phyloP scores from a whole-genome alignment of 345 rosid genomes.

The Hirschfeldia incana region DNA sequence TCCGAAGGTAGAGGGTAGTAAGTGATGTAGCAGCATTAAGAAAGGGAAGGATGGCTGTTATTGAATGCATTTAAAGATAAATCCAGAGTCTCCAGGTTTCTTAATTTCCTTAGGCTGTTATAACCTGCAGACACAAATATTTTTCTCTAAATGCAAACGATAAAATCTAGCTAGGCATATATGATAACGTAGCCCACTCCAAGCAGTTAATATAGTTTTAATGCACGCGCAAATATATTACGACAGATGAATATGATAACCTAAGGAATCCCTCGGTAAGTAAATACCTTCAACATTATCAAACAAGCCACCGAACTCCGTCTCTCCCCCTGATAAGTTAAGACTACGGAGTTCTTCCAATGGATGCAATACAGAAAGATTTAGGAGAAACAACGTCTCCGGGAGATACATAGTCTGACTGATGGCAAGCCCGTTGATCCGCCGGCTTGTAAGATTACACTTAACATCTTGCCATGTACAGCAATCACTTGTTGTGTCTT shows the following conservation, averaged over 20 bases:
- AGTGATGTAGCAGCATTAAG: constrained; percentile 2
- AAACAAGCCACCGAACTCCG: neutral
- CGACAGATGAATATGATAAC: no score
- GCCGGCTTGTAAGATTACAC: neutral
- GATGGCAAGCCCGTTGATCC: neutral
- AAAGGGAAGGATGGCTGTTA: neutral
- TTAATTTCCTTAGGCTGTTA: constrained; percentile 3
- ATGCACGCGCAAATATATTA: no score
- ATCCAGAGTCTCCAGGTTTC: neutral
- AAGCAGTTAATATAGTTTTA: no score
- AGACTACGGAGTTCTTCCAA: constrained; percentile 11
- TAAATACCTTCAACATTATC: constrained; percentile 10
- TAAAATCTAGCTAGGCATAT: no score
- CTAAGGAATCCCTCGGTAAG: no score
- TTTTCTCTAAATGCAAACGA: no score
- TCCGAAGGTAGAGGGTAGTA: neutral
- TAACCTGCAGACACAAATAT: neutral
- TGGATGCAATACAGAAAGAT: constrained; percentile 15
- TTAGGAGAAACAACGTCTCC: neutral
- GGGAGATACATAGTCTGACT: no score
- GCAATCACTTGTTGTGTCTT: neutral
- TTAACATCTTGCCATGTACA: neutral
- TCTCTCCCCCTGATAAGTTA: neutral
- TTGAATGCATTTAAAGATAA: neutral
- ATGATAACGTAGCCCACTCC: no score